Conservation (phyloP, 345 rosid genomes). For the Acer saccharum region DNA sequence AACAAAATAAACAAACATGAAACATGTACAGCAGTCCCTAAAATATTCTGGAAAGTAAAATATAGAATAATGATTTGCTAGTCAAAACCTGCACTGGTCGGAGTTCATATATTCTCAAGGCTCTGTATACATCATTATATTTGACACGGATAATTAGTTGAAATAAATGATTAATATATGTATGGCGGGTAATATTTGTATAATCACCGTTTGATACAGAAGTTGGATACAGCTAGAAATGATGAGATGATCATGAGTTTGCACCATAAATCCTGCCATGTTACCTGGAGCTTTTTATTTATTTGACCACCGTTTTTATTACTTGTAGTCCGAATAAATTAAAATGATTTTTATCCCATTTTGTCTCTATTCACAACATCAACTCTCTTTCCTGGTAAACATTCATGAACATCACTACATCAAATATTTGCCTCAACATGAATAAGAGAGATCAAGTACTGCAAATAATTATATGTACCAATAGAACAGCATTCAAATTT, state of each 20-base stretch:
- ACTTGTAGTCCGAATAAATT: background rate
- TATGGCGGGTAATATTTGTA: background rate
- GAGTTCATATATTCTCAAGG: too few species aligned
- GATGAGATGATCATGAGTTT: background rate
- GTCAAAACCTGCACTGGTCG: background rate
- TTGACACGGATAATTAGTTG: background rate
- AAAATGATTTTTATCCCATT: background rate
- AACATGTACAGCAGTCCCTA: too few species aligned
- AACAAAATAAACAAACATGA: background rate
- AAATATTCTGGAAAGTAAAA: background rate
- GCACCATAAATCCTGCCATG: constrained; percentile 17
- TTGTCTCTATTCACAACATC: background rate
- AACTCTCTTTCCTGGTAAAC: too few species aligned
- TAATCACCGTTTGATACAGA: constrained; percentile 15
- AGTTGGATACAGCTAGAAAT: constrained; percentile 18
- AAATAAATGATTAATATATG: too few species aligned
- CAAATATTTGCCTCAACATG: background rate
- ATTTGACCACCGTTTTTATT: constrained; percentile 6
- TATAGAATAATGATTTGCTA: background rate
- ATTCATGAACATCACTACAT: too few species aligned
- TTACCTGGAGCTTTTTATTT: constrained; percentile 3
- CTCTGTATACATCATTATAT: background rate
- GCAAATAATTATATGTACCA: background rate
- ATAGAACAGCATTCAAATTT: background rate
- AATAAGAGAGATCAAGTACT: background rate